Conservation (phyloP, 495 filamentous ascomycete species). For the Aspergillus biplanus region DNA sequence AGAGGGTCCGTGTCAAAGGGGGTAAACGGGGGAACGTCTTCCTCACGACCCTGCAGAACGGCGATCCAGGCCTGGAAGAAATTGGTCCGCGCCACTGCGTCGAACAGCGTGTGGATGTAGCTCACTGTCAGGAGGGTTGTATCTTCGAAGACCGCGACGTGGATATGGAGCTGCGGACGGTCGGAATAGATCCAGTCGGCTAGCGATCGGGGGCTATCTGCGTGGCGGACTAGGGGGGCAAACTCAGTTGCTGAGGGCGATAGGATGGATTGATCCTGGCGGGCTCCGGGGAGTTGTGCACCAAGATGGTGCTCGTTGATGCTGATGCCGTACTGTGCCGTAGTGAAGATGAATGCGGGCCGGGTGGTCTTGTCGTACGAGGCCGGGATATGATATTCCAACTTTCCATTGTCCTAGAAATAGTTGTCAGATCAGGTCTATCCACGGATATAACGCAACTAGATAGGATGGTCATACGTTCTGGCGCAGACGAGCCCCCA, state of each 20-base stretch:
- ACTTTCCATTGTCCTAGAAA: slow-evolving; percentile 23
- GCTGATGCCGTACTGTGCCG: slow-evolving; percentile 27
- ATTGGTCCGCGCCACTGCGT: slow-evolving; percentile 41
- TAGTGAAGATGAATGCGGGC: slow-evolving; percentile 32
- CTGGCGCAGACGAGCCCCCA: neutral
- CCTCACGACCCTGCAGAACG: slow-evolving; percentile 23
- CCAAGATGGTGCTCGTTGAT: slow-evolving; percentile 37
- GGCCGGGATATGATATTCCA: slow-evolving; percentile 49
- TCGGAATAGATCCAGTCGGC: slow-evolving; percentile 50
- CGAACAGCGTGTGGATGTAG: slow-evolving; percentile 50
- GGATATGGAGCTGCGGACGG: slow-evolving; percentile 51
- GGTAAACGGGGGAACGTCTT: slow-evolving; percentile 20
- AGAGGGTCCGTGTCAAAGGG: slow-evolving; percentile 19
- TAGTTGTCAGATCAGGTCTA: too few species aligned
- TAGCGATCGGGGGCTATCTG: slow-evolving; percentile 28
- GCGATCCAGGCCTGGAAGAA: slow-evolving; percentile 30
- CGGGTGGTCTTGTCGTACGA: slow-evolving; percentile 38
- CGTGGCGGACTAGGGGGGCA: slow-evolving; percentile 26
- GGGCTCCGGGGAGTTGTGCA: slow-evolving; percentile 13
- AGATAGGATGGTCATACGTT: neutral
- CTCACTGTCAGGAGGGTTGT: slow-evolving; percentile 49
- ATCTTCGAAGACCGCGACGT: slow-evolving; percentile 50
- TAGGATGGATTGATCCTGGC: slow-evolving; percentile 26
- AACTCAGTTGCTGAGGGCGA: slow-evolving; percentile 30
- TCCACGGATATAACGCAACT: too few species aligned